Base-by-base conservation (phyloP, 2,329 filamentous ascomycete species). In the Knoxdaviesia capensis region DNA sequence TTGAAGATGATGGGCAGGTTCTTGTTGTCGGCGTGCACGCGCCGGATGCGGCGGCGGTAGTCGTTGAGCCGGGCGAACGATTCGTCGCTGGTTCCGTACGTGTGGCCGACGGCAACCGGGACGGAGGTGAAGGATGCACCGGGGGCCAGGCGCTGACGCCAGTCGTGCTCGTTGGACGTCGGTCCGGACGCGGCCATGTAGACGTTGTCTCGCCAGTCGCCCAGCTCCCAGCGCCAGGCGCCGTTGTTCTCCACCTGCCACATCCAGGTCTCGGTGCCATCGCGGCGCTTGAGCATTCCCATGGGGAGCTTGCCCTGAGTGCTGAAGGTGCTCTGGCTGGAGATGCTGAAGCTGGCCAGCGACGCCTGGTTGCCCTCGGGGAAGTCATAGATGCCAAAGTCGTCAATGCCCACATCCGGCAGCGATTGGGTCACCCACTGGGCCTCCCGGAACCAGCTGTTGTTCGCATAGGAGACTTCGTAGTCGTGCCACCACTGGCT, bases 161-260 rank as follows among this genome's bases (percentile, higher is more conserved):
- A 59, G 36, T 50, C 47, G 38, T 59, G 56, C 31, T 57, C 49
- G 4, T 41, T 35, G 7, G 47, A 46, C 0, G 46, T 51, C 0
- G 56, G 57, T 0, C 57, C 57, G 1, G 48, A 46, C 1, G 49
- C 47, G 8, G 48, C 52, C 0, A 59, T 36, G 41, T 58, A 59
- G 7, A 58, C 34, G 32, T 48, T 51, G 36, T 59, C 53, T n/a
- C 50, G 46, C 42, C 46, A 55, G 46, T 59, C 56, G 3, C 56
- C 56, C 7, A 59, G 46, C 42, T 59, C 57, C 55, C 54, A 59
- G 29, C 49, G 45, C 57, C 56, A 59, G 6, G 55, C 56, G 1
- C 56, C 56, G 37, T 56, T 59, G 39, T 53, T 51, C 36, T 59
- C 57, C 7, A 59, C 44, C 44, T 58, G 55, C 56, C 57, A 59